Evolutionary conservation across 2,329 filamentous ascomycete species (phyloP), one percentile per base, ranked within the genome.

Genomic region (Periconia macrospinosa): DNA sequence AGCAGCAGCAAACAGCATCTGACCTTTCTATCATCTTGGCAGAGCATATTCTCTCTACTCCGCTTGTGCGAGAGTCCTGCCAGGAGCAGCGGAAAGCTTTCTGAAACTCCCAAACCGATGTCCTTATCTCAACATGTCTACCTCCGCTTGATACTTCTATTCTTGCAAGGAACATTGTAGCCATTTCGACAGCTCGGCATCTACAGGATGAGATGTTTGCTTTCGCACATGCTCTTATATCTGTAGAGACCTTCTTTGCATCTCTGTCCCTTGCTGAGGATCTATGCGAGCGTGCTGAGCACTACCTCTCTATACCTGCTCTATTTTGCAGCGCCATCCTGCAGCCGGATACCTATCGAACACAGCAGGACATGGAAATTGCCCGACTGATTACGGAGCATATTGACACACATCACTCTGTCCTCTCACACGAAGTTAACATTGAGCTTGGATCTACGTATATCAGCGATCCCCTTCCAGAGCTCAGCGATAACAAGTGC

Each of bases 391-490:
- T 44, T 19, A 44, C 18, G 42, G 42, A 44, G 42, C 42, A 44
- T 44, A 44, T 44, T 19, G 42, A 44, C 42, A 44, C 42, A 20
- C 42, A 44, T 44, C 42, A 44, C 20, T 14, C n/a, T 14, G 20
- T 20, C n/a, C n/a, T 44, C 42, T 44, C 42, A 44, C 42, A 27
- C 19, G 42, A 44, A 44, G 42, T 44, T 19, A 44, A 44, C 19
- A 44, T 44, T 19, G n/a, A 44, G 42, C n/a, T 20, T 14, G 42
- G 42, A 20, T 44, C 42, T 44, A 20, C 42, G n/a, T 44, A 44
- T 44, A 44, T 44, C 42, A 44, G 20, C 42, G 42, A 44, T 27
- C 42, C 42, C 20, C 42, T 44, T 27, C 42, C 42, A 44, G 42
- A 44, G 42, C 42, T 44, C 42, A 44, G 42, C n/a, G 42, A 44